Percentiles rank a stretch among this genome's conserved stretches.
Conservation (phyloP, 805 yeast genomes). For the Ogataea salicorniae region DNA sequence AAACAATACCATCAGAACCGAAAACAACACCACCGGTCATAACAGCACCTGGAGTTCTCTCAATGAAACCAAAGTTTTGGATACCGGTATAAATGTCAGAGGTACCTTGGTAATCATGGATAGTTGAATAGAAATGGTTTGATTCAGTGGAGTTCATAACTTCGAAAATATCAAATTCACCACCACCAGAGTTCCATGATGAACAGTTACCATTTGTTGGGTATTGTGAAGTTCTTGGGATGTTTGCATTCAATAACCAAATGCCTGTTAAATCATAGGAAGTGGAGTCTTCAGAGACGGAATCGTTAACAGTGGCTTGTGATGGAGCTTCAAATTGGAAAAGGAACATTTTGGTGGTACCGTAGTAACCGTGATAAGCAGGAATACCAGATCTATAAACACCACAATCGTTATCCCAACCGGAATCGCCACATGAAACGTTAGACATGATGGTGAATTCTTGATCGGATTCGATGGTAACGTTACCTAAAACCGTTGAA, state of each 20-base stretch:
- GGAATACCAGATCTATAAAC: constrained; percentile 76
- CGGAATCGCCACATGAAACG: constrained; percentile 51
- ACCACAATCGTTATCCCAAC: constrained; percentile 59
- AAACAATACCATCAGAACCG: constrained; percentile 53
- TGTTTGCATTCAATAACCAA: constrained; percentile 68
- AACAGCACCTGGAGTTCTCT: constrained; percentile 43
- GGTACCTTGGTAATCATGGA: constrained; percentile 75
- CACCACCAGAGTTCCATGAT: constrained; percentile 75
- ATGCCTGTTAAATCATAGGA: constrained; percentile 64
- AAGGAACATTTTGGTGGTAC: constrained; percentile 63
- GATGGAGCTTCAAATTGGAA: constrained; percentile 67
- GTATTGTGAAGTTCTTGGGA: constrained; percentile 73
- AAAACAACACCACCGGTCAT: constrained; percentile 74
- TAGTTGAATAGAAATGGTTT: constrained; percentile 53
- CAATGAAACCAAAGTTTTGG: constrained; percentile 48
- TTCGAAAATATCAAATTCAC: constrained; percentile 75
- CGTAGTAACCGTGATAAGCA: constrained; percentile 77
- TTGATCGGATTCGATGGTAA: constrained; percentile 48
- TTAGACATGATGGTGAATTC: constrained; percentile 60
- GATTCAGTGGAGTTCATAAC: constrained; percentile 59
- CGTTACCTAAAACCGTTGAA: constrained; percentile 44
- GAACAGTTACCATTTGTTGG: constrained; percentile 58
- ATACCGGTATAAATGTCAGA: constrained; percentile 58
- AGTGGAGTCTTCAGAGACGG: constrained; percentile 28
- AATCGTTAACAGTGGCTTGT: constrained; percentile 31